A percentile compares a stretch with the other conserved stretches of the same genome.
Conservation (phyloP, 2,329 filamentous ascomycete species). For the Ilyonectria sp. region DNA sequence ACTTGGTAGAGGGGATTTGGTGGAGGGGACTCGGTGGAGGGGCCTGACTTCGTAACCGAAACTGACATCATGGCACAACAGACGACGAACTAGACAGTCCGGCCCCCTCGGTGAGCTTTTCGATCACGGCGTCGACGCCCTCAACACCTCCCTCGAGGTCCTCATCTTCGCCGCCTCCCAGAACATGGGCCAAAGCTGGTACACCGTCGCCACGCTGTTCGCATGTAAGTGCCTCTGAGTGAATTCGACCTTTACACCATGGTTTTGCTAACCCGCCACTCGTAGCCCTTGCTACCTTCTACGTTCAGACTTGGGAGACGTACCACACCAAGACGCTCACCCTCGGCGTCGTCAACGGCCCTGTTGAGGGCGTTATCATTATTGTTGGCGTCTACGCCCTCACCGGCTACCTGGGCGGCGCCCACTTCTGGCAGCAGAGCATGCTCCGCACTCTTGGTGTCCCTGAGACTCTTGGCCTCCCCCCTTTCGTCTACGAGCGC, state of each 20-base stretch:
- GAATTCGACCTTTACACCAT: background rate
- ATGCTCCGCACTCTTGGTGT: constrained; percentile 82
- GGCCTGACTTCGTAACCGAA: background rate
- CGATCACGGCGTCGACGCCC: constrained; percentile 96
- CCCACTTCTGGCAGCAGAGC: constrained; percentile 92
- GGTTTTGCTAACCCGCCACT: constrained; percentile 24
- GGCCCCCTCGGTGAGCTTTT: constrained; percentile 96
- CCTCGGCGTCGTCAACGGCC: constrained; percentile 91
- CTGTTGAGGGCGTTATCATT: constrained; percentile 93
- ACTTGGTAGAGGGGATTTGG: background rate
- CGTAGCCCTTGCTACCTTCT: constrained; percentile 92
- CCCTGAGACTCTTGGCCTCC: constrained; percentile 75
- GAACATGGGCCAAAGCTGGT: constrained; percentile 94
- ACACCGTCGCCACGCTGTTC: constrained; percentile 87
- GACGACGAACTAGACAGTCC: constrained; percentile 90
- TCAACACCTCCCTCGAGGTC: constrained; percentile 95
- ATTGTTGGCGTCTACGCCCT: constrained; percentile 86
- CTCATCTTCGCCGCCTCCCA: constrained; percentile 92
- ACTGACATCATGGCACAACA: constrained; percentile 50
- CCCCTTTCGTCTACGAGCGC: constrained; percentile 80
- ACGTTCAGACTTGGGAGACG: constrained; percentile 99
- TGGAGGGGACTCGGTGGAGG: background rate
- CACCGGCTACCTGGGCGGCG: constrained; percentile 89
- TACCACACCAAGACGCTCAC: constrained; percentile 98
- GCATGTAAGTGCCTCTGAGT: constrained; percentile 71